Conservation (phyloP, 176 grass and related monocot genomes). For the Saccharum spontaneum region DNA sequence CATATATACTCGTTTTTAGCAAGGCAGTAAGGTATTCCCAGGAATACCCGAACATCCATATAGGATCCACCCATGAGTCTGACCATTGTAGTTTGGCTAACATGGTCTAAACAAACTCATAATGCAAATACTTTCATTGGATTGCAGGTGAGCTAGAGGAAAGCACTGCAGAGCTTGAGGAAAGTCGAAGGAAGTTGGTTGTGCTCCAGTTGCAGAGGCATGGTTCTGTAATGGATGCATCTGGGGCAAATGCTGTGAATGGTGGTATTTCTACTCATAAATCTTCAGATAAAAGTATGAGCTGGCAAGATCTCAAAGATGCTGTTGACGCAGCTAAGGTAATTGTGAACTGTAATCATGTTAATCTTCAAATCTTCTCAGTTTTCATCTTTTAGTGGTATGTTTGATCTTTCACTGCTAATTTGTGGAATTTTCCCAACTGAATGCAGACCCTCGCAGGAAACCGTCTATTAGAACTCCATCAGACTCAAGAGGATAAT, state of each 20-base stretch:
- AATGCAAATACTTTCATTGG: constrained; percentile 23
- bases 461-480: constrained; percentile 87
- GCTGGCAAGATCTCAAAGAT: constrained; percentile 80
- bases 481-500: constrained; percentile 96
- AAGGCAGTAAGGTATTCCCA: not conserved
- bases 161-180: constrained; percentile 89
- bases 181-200: constrained; percentile 89
- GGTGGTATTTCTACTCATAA: constrained; percentile 68
- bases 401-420: constrained; percentile 31
- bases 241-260: constrained; percentile 56
- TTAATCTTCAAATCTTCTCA: constrained; percentile 23
- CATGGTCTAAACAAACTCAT: constrained; percentile 7
- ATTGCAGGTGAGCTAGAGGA: constrained; percentile 85
- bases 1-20: not conserved
- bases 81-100: constrained; percentile 1
- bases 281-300: constrained; percentile 66
- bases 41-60: not conserved
- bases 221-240: constrained; percentile 63
- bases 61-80: constrained; percentile 4
- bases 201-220: constrained; percentile 86
- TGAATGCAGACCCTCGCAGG: constrained; percentile 67
- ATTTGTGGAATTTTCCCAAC: constrained; percentile 31
- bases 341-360: constrained; percentile 14
- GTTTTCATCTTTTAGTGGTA: constrained; percentile 13
- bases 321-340: constrained; percentile 95